Conservation (phyloP, 2,329 filamentous ascomycete genomes). For the Aspergillus ochraceus region DNA sequence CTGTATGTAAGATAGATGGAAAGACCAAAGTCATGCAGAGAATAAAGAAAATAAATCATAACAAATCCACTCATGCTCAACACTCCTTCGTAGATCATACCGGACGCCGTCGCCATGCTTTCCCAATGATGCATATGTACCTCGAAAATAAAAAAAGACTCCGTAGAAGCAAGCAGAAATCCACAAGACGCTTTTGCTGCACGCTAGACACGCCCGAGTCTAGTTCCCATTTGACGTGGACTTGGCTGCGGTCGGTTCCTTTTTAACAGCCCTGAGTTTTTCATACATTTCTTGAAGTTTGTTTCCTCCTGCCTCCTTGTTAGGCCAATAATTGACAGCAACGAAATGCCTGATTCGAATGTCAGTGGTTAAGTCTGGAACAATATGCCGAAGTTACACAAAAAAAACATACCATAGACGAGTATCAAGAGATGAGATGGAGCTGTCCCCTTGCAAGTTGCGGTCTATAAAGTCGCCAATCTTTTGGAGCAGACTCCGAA, state of each 20-base stretch:
- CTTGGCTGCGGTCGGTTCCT: slow-evolving; percentile 22
- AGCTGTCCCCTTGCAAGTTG: slow-evolving; percentile 39
- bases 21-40: slow-evolving; percentile 20
- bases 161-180: slow-evolving; percentile 9
- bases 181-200: slow-evolving; percentile 14
- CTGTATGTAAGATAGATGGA: slow-evolving; percentile 12
- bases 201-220: slow-evolving; percentile 5
- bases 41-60: slow-evolving; percentile 14
- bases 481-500: slow-evolving; percentile 44
- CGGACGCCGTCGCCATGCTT: slow-evolving; percentile 31
- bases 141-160: slow-evolving; percentile 13
- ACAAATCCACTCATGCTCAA: slow-evolving; percentile 20
- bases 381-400: slow-evolving; percentile 4
- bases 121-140: slow-evolving; percentile 29
- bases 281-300: slow-evolving; percentile 41
- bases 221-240: slow-evolving; percentile 28
- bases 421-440: slow-evolving; percentile 42
- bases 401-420: slow-evolving; percentile 43
- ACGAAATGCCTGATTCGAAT: slow-evolving; percentile 42
- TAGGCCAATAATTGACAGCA: slow-evolving; percentile 47
- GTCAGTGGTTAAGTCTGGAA: slow-evolving; percentile 20
- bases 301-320: slow-evolving; percentile 41
- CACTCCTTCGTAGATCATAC: slow-evolving; percentile 21
- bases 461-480: slow-evolving; percentile 49
- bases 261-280: slow-evolving; percentile 35